Base-by-base conservation (phyloP, 2,329 filamentous ascomycete genomes). In the Leptographium wingfieldii region DNA sequence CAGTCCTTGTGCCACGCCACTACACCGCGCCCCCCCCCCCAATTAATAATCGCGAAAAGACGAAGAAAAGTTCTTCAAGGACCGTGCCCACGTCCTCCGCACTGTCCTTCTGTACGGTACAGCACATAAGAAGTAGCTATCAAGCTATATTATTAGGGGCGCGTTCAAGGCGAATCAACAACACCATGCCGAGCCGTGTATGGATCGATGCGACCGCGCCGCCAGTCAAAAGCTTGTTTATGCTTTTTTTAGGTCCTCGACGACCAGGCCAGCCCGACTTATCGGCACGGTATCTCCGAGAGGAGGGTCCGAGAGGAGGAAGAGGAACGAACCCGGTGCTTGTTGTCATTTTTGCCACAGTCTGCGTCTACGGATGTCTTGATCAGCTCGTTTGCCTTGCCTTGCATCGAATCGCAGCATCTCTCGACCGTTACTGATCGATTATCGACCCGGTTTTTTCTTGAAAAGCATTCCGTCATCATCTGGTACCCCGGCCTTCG, bases 221-320 rank as follows among this genome's bases (percentile, higher is more conserved):
- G 49, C 27, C 49, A 52, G 49, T 12, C 38, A 14, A 29, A 56
- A 56, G 54, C 54, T 56, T 56, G 54, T 56, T 56, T 56, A 52
- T 52, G 49, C 49, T 52, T 27, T 51, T 51, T 51, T 51, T 27
- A 16, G 48, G 19, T 22, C 53, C 33, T 55, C 33, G 22, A 40
- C 38, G 38, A 40, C 38, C 38, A 14, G 38, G 38, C 31, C 33
- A 22, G 11, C 27, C 7, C 11, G 53, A 55, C 53, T n/a, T 22
- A 25, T 12, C 53, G n/a, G 19, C 33, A 33, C 53, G 33, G 16
- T 2, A 5, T 33, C 33, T 12, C 19, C 27, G 4, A 46, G 14
- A 16, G 33, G 33, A 40, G 38, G 10, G 10, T 3, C 38, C 10
- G 38, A 5, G 43, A 9, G 19, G 16, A 7, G 43, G 43, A 22